A percentile compares a stretch with the other conserved stretches of the same genome.
Evolutionary conservation across 805 yeast species (phyloP).

Genomic region (Scheffersomyces stipitis): DNA sequence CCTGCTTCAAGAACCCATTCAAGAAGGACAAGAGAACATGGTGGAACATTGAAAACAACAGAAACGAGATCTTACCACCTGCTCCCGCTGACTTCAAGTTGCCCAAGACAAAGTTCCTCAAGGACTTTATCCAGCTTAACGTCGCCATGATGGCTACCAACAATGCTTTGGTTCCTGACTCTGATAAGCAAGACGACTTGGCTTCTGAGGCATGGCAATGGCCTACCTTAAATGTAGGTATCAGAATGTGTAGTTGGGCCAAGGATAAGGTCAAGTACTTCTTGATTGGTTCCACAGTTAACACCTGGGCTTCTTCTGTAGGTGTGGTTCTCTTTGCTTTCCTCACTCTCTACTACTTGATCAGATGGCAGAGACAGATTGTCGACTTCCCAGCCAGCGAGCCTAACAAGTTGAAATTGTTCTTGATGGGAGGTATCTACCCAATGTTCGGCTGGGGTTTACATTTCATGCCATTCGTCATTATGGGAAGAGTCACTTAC

Average conservation of each 20-base stretch:
- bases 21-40: constrained; percentile 78
- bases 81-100: constrained; percentile 62
- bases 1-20: constrained; percentile 68
- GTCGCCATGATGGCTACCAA: constrained; percentile 88
- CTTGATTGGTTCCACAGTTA: constrained; percentile 68
- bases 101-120: constrained; percentile 75
- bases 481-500: constrained; percentile 96
- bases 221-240: constrained; percentile 78
- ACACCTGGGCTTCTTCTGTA: constrained; percentile 66
- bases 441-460: constrained; percentile 91
- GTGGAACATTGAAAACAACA: constrained; percentile 82
- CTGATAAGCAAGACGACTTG: constrained; percentile 68
- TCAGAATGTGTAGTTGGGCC: constrained; percentile 75
- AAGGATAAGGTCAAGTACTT: constrained; percentile 59
- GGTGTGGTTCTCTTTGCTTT: constrained; percentile 56
- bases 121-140: constrained; percentile 72
- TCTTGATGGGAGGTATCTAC: constrained; percentile 71
- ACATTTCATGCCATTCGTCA: constrained; percentile 83
- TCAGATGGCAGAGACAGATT: constrained; percentile 73
- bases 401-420: constrained; percentile 47
- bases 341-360: constrained; percentile 39
- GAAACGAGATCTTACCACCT: constrained; percentile 55
- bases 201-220: constrained; percentile 84
- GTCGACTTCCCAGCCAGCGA: constrained; percentile 47
- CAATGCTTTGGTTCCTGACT: constrained; percentile 77